Base-by-base conservation (phyloP, 208 protist species). In the Vickermania ingenoplastis region DNA sequence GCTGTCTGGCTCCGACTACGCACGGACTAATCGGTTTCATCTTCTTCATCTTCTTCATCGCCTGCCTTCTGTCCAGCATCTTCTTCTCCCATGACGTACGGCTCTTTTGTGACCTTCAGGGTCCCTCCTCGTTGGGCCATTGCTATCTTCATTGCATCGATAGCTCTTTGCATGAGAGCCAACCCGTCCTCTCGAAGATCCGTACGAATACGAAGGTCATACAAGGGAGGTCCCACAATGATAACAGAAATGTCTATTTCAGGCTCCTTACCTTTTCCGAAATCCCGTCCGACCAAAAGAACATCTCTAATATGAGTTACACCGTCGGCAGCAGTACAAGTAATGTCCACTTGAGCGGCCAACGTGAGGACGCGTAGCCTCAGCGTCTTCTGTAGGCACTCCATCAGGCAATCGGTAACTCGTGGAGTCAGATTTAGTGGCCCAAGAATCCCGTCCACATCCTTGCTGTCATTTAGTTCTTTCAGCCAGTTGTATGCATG, bases 261-360 rank as follows among this genome's bases (percentile, higher is more conserved):
- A 2, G 79, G 73, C 3, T 81, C 64, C 13, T 91, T 76, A 25
- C 83, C 88, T n/a, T 77, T 82, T 3, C 77, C 66, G 66, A 77
- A 89, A 11, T 78, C 76, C 54, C 96, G 73, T n/a, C 96, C 97
- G 17, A 94, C 71, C 14, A 83, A 55, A 1, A 99, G 83, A 0
- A 98, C 91, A 5, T 87, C 71, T 59, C 98, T 97, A 61, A 99
- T 96, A 3, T 96, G 97, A 63, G 99, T 93, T 54, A 99, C 97
- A 56, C 98, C 98, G 72, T 98, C 97, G 68, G 96, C 98, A 24
- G 82, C 75, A 75, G 97, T 99, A 81, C 98, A 99, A n/a, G 95
- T 98, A 26, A 99, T 94, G 64, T 99, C 93, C 28, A 99, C 86
- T 63, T 99, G 96, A 1, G 96, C 95, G 31, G 90, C 75, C 29